Percentiles rank a stretch among this genome's conserved stretches.
phyloP scores from a whole-genome alignment of 768 basidiomycete genomes.

The Rossbeevera mucosa region DNA sequence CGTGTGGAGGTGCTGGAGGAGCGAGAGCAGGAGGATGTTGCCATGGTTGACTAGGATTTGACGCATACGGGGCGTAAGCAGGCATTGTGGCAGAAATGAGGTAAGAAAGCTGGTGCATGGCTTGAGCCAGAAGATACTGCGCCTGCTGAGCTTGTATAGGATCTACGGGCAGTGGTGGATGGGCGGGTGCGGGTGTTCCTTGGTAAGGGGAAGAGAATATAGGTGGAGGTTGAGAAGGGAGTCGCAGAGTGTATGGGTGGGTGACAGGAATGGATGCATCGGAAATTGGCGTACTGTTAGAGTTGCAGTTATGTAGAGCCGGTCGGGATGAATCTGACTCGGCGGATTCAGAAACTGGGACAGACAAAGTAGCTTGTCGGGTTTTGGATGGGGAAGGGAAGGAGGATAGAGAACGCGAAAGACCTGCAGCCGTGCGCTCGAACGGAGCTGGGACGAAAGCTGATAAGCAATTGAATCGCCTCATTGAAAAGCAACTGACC shows the following conservation, averaged over 20 bases:
- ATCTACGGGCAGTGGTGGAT: constrained; percentile 27
- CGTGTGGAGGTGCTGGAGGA: not conserved
- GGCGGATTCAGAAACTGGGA: constrained; percentile 6
- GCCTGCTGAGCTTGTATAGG: constrained; percentile 33
- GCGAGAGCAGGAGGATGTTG: constrained; percentile 3
- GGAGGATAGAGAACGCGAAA: constrained; percentile 8
- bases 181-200: constrained; percentile 18
- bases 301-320: not conserved
- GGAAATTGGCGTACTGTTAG: constrained; percentile 4
- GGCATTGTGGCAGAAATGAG: constrained; percentile 32
- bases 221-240: constrained; percentile 14
- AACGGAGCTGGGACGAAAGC: constrained; percentile 6
- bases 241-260: constrained; percentile 17
- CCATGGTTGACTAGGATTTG: constrained; percentile 23
- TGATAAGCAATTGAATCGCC: constrained; percentile 5
- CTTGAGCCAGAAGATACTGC: constrained; percentile 36
- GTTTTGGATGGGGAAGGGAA: constrained; percentile 7
- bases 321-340: constrained; percentile 6
- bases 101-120: constrained; percentile 40
- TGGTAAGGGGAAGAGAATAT: constrained; percentile 17
- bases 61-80: constrained; percentile 16
- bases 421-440: constrained; percentile 1
- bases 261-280: constrained; percentile 20
- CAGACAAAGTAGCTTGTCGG: constrained; percentile 4
- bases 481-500: constrained; percentile 8